Conservation (phyloP, 441 rosid genomes). For the Isatis lusitanica region DNA sequence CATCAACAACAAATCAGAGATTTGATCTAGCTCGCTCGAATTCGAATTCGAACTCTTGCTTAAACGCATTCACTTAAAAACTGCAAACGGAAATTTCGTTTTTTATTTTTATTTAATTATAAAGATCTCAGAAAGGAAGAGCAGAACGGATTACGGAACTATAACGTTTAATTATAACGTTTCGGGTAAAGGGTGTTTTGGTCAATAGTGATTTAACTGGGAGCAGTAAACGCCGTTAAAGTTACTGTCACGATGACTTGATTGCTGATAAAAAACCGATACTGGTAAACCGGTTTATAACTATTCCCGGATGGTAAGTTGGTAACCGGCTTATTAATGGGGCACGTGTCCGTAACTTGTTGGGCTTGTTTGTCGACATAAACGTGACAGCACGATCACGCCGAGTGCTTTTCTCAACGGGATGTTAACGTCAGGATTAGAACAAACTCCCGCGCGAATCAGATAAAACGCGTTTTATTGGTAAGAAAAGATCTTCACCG, state of each 20-base stretch:
- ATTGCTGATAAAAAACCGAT: neutral
- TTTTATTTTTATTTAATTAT: neutral
- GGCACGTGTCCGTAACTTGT: conserved; percentile 11
- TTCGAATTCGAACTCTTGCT: conserved; percentile 28
- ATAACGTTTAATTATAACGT: too few species aligned
- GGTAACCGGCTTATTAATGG: conserved; percentile 23
- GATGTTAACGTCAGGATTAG: conserved; percentile 28
- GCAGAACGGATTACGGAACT: conserved; percentile 24
- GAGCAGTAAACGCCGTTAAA: conserved; percentile 32
- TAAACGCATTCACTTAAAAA: conserved; percentile 38
- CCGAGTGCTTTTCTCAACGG: conserved; percentile 32
- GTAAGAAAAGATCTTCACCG: conserved; percentile 24
- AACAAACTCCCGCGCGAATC: conserved; percentile 30
- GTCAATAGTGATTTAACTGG: conserved; percentile 13
- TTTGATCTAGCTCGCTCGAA: conserved; percentile 18
- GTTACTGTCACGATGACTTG: conserved; percentile 30
- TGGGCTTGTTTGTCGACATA: conserved; percentile 18
- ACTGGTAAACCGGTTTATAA: conserved; percentile 17
- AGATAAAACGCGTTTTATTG: conserved; percentile 36
- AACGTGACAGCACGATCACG: conserved; percentile 40
- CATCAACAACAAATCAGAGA: conserved; percentile 26
- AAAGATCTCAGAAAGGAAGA: conserved; percentile 13
- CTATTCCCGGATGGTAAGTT: conserved; percentile 21
- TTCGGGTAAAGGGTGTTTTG: conserved; percentile 29
- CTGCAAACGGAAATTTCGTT: neutral